phyloP scores from a whole-genome alignment of 768 basidiomycete species.

The Trametes sanguinea region DNA sequence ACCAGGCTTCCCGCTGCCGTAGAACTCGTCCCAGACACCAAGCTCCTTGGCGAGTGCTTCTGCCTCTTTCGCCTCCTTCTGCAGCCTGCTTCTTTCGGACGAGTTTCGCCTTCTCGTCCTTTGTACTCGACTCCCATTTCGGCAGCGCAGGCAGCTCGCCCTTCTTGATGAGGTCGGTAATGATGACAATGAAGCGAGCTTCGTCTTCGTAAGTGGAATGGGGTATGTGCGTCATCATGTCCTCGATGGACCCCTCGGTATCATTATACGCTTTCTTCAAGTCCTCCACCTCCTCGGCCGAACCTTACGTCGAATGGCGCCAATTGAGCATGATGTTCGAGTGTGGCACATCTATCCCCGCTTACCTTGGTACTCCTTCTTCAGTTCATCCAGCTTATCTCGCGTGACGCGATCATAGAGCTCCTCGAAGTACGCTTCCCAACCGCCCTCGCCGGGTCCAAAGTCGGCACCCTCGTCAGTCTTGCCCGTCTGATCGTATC shows the following conservation, averaged over 20 bases:
- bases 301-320: conserved; percentile 51
- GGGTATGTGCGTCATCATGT: conserved; percentile 84
- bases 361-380: conserved; percentile 89
- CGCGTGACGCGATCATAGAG: conserved; percentile 87
- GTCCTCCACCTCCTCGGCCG: conserved; percentile 81
- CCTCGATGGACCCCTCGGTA: conserved; percentile 72
- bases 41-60: conserved; percentile 82
- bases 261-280: conserved; percentile 71
- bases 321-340: not conserved
- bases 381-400: conserved; percentile 88
- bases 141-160: conserved; percentile 56
- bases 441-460: conserved; percentile 77
- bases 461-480: conserved; percentile 80
- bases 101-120: conserved; percentile 78
- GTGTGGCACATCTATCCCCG: not conserved
- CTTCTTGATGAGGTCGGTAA: conserved; percentile 67
- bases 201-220: conserved; percentile 88
- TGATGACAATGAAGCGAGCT: conserved; percentile 68
- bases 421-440: conserved; percentile 94
- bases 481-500: conserved; percentile 84
- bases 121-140: conserved; percentile 69
- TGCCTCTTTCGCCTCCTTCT: conserved; percentile 83
- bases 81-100: conserved; percentile 70
- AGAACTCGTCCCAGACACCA: conserved; percentile 94
- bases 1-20: conserved; percentile 71